phyloP scores from a whole-genome alignment of 2,329 filamentous ascomycete genomes.

The Gaeumannomyces tritici region DNA sequence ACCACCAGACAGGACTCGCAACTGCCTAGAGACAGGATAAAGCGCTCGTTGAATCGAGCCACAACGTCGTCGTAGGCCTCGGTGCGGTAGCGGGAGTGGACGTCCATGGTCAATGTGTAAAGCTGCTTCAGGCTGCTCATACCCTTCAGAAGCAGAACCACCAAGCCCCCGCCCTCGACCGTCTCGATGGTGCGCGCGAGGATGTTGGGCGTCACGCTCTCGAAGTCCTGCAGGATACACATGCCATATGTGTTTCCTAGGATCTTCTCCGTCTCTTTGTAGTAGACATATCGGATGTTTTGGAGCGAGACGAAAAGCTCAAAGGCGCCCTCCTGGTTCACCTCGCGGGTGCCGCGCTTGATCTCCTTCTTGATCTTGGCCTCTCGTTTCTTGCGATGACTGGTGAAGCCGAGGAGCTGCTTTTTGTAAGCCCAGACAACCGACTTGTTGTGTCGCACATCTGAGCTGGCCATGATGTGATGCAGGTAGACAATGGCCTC shows the following conservation, averaged over 20 bases:
- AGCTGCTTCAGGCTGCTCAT: constrained; percentile 97
- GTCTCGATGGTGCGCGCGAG: constrained; percentile 93
- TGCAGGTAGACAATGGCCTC: constrained; percentile 92
- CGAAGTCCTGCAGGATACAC: constrained; percentile 97
- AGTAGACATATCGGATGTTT: constrained; percentile 98
- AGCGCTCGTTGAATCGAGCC: constrained; percentile 94
- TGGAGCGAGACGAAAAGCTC: constrained; percentile 94
- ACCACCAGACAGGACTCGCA: constrained; percentile 93
- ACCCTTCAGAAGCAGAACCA: constrained; percentile 83
- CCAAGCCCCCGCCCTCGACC: constrained; percentile 89
- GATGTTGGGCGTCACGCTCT: constrained; percentile 94
- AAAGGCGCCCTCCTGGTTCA: constrained; percentile 89
- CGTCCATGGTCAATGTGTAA: constrained; percentile 95
- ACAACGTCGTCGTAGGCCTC: constrained; percentile 94
- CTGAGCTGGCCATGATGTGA: constrained; percentile 75
- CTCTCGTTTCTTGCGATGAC: constrained; percentile 96
- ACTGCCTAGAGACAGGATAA: constrained; percentile 88
- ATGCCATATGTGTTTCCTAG: constrained; percentile 96
- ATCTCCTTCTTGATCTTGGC: constrained; percentile 98
- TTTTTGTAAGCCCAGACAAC: constrained; percentile 99
- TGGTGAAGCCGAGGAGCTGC: constrained; percentile 86
- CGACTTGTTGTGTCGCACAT: constrained; percentile 91
- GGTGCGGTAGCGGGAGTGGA: constrained; percentile 91
- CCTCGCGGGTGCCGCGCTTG: constrained; percentile 85
- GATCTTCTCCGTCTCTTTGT: constrained; percentile 99